Conservation (phyloP, 768 basidiomycete genomes). For the Agaricus sinodeliciosus region DNA sequence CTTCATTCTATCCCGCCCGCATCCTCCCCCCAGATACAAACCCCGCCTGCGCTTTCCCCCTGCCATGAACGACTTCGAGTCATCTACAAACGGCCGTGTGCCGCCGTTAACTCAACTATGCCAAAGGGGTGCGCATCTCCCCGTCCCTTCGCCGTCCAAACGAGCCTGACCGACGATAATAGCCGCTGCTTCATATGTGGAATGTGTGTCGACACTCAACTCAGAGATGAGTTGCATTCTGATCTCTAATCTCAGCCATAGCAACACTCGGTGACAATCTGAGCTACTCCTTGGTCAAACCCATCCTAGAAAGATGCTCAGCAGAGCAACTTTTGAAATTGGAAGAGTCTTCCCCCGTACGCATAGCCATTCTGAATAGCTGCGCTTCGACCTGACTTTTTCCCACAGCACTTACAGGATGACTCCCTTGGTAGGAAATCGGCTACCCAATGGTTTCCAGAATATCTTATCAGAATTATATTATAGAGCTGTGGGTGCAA, state of each 20-base stretch:
- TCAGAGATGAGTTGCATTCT: neutral
- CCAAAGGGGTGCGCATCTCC: conserved; percentile 53
- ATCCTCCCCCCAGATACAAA: neutral
- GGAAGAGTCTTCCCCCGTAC: conserved; percentile 65
- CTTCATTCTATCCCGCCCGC: neutral
- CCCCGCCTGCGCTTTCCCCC: neutral
- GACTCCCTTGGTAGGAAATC: conserved; percentile 46
- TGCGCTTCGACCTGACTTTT: neutral
- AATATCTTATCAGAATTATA: conserved; percentile 7
- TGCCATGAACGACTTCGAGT: conserved; percentile 17
- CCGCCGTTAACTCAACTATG: conserved; percentile 64
- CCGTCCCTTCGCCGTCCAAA: conserved; percentile 8
- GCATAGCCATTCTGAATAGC: conserved; percentile 18
- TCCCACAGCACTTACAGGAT: conserved; percentile 40
- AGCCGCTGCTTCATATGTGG: conserved; percentile 6
- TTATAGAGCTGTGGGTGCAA: conserved; percentile 58
- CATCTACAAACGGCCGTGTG: conserved; percentile 30
- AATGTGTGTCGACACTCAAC: neutral
- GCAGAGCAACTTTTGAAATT: conserved; percentile 63
- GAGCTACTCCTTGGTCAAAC: conserved; percentile 59
- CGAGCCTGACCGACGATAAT: neutral
- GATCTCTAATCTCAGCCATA: conserved; percentile 39
- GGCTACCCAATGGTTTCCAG: conserved; percentile 1
- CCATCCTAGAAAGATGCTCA: conserved; percentile 68
- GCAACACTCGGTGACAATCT: conserved; percentile 56